Percentiles rank a stretch among this genome's conserved stretches.
Evolutionary conservation across 2,329 filamentous ascomycete genomes (phyloP).

Genomic region (Aureobasidium melanogenum): DNA sequence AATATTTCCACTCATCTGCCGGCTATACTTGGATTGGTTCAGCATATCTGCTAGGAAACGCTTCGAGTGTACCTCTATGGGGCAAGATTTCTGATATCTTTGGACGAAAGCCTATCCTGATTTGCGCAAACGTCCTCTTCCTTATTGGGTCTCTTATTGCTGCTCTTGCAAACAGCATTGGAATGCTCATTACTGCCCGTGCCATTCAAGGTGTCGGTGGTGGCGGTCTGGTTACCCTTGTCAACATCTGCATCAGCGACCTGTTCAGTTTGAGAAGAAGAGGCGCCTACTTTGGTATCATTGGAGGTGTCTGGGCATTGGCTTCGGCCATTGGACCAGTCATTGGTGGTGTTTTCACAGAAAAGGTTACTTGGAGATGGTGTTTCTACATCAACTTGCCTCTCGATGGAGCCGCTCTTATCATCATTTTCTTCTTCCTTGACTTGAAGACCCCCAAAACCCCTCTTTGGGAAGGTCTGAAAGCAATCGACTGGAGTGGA

Average conservation of each 20-base stretch:
- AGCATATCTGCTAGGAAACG: slow-evolving; percentile 41
- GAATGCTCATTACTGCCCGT: slow-evolving; percentile 54
- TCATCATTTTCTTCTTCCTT: slow-evolving; percentile 53
- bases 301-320: slow-evolving; percentile 59
- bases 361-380: slow-evolving; percentile 30
- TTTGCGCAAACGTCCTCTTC: slow-evolving; percentile 53
- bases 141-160: slow-evolving; percentile 54
- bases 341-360: slow-evolving; percentile 58
- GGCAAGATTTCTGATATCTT: slow-evolving; percentile 59
- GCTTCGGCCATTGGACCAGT: slow-evolving; percentile 58
- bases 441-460: slow-evolving; percentile 60
- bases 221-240: slow-evolving; percentile 54
- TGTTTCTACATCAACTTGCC: slow-evolving; percentile 51
- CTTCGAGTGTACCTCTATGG: slow-evolving; percentile 48
- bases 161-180: slow-evolving; percentile 47
- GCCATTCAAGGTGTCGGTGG: slow-evolving; percentile 56
- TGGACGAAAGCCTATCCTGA: slow-evolving; percentile 54
- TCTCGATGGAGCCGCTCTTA: slow-evolving; percentile 49
- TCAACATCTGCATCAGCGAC: slow-evolving; percentile 56
- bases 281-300: slow-evolving; percentile 54
- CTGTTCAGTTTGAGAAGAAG: slow-evolving; percentile 50
- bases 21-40: slow-evolving; percentile 48
- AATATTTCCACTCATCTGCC: slow-evolving; percentile 41
- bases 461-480: slow-evolving; percentile 51
- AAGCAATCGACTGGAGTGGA: slow-evolving; percentile 58